A percentile compares a stretch with the other conserved stretches of the same genome.
Conservation (phyloP, 2,329 filamentous ascomycete genomes). For the Epichloe coenophiala region DNA sequence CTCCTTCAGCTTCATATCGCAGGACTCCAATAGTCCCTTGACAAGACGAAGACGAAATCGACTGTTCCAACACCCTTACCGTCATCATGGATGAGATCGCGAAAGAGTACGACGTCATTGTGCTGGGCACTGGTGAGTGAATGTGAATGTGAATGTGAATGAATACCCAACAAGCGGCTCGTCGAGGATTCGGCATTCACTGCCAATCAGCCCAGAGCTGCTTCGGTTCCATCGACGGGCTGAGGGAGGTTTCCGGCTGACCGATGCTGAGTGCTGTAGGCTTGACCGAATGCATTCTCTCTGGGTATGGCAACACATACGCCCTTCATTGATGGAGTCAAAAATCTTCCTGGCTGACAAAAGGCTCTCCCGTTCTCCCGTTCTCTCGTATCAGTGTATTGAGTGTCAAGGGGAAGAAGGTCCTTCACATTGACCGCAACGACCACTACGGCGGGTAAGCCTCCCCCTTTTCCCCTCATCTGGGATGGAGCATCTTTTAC, state of each 20-base stretch:
- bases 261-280: conserved; percentile 36
- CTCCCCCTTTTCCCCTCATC: not conserved
- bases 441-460: conserved; percentile 93
- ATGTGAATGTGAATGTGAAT: too few relatives aligned
- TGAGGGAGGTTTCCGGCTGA: conserved; percentile 8
- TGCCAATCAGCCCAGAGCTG: not conserved
- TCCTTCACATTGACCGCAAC: conserved; percentile 96
- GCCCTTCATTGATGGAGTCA: not conserved
- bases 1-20: conserved; percentile 3
- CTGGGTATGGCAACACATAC: conserved; percentile 52
- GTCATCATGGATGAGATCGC: conserved; percentile 89
- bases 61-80: not conserved
- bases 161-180: not conserved
- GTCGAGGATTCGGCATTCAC: not conserved
- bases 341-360: conserved; percentile 19
- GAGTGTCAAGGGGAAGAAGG: conserved; percentile 97
- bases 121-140: conserved; percentile 83
- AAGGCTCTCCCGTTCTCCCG: not conserved
- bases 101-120: conserved; percentile 96
- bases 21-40: not conserved
- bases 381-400: conserved; percentile 47
- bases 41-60: not conserved
- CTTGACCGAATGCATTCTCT: conserved; percentile 97
- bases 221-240: not conserved
- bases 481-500: conserved; percentile 1